Base-by-base conservation (phyloP, 2,329 filamentous ascomycete genomes). In the Paracoccidioides lutzii region DNA sequence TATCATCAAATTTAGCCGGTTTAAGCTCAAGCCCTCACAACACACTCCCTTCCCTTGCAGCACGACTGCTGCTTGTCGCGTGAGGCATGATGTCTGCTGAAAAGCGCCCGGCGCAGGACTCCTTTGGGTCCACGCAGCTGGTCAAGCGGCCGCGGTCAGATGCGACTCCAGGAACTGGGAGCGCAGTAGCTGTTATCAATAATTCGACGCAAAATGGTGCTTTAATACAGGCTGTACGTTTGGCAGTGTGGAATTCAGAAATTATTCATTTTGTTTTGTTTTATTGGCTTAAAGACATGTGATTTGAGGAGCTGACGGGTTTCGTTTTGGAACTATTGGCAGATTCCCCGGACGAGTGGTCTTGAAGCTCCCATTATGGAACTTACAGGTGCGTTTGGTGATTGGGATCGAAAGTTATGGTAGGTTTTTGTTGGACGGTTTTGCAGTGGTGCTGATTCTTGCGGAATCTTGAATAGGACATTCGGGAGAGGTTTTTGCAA, bases 361-460 rank as follows among this genome's bases (percentile, higher is more conserved):
- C 79, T 98, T 35, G 84, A 94, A 69, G 87, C 91, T 57, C 90
- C 91, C 1, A 85, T 96, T 46, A 96, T 97, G 90, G 89, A 97
- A 72, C 77, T 98, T 55, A 85, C 85, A 52, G 90, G 88, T 66
- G 81, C 81, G 67, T 75, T 52, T 37, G 33, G 33, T 44, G n/a
- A 14, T 40, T 42, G 43, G 10, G 41, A 22, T 12, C 15, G 30
- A 6, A 15, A 9, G 37, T 12, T 22, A 51, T 60, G 54, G 53
- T 33, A 28, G 6, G 49, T 57, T 12, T 45, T 37, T 28, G 1
- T 32, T 30, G 33, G 14, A 30, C 40, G n/a, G 10, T 37, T 14
- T 22, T 9, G 12, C 5, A 2, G 14, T 45, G 32, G 30, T 37
- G 41, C 41, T 43, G 28, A 45, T 37, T 35, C 32, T 30, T 37